Evolutionary conservation across 2,329 filamentous ascomycete genomes (phyloP).

Genomic region (Pestalotiopsis sp.): DNA sequence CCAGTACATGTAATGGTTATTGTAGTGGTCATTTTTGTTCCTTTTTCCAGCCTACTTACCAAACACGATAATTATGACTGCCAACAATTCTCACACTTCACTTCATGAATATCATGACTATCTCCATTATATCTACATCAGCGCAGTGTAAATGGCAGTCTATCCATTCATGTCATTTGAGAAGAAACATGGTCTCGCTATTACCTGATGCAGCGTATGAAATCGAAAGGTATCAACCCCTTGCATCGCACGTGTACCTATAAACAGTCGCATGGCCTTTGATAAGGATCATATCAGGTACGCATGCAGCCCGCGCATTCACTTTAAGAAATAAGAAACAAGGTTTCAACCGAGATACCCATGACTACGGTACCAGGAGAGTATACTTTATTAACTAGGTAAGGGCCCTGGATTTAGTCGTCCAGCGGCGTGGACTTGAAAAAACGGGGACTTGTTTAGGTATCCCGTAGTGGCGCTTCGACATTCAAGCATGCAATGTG

Average conservation of each 20-base stretch:
- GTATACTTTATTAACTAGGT: background rate
- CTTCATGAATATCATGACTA: too few relatives aligned
- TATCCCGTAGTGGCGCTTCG: slow-evolving; percentile 7
- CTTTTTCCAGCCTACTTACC: too few relatives aligned
- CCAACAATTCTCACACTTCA: too few relatives aligned
- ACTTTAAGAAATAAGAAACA: background rate
- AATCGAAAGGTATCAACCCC: too few relatives aligned
- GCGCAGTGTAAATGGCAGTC: too few relatives aligned
- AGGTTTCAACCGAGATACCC: background rate
- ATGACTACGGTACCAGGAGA: background rate
- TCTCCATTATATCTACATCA: too few relatives aligned
- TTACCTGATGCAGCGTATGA: too few relatives aligned
- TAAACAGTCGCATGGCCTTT: background rate
- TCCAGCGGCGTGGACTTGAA: background rate
- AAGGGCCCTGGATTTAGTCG: background rate
- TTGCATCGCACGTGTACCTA: background rate
- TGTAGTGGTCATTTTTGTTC: too few relatives aligned
- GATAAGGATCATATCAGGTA: background rate
- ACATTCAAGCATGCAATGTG: slow-evolving; percentile 9
- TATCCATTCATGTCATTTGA: too few relatives aligned
- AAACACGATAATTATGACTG: too few relatives aligned
- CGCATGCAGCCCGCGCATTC: background rate
- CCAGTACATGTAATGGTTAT: too few relatives aligned
- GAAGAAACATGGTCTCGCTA: too few relatives aligned
- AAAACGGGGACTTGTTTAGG: background rate